Percentiles rank a stretch among this genome's conserved stretches.
phyloP scores from a whole-genome alignment of 1,139 yeast species.

The Lizanozyma gosingica region DNA sequence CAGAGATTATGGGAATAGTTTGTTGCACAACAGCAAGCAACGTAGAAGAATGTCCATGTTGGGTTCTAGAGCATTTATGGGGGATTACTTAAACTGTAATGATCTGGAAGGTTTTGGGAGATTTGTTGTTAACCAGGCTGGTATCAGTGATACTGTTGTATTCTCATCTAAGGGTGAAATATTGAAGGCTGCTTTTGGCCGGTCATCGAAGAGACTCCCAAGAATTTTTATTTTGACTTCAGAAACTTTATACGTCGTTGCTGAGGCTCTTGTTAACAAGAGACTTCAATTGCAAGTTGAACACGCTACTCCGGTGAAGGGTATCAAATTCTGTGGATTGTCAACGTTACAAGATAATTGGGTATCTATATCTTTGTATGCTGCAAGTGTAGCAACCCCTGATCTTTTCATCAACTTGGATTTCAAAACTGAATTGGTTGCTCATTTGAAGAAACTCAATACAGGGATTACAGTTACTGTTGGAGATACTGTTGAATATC shows the following conservation, averaged over 20 bases:
- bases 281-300: slow-evolving; percentile 64
- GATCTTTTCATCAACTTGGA: slow-evolving; percentile 75
- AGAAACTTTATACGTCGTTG: slow-evolving; percentile 54
- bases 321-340: slow-evolving; percentile 57
- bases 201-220: slow-evolving; percentile 76
- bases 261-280: slow-evolving; percentile 65
- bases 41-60: slow-evolving; percentile 82
- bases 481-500: slow-evolving; percentile 69
- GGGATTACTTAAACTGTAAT: slow-evolving; percentile 87
- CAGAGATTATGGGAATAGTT: slow-evolving; percentile 71
- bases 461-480: slow-evolving; percentile 54
- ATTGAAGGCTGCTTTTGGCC: slow-evolving; percentile 78
- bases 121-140: slow-evolving; percentile 56
- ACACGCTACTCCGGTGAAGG: slow-evolving; percentile 47
- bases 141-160: slow-evolving; percentile 59
- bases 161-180: slow-evolving; percentile 81
- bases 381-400: slow-evolving; percentile 40
- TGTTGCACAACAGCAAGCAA: slow-evolving; percentile 72
- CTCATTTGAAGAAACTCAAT: slow-evolving; percentile 62
- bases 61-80: slow-evolving; percentile 88
- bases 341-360: slow-evolving; percentile 86
- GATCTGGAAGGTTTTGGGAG: slow-evolving; percentile 64
- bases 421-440: slow-evolving; percentile 83
- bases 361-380: slow-evolving; percentile 63
- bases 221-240: slow-evolving; percentile 66